These are phyloP conservation scores for Kluyveromyces siamensis DNA, from an alignment of 805 yeast species.

Conservation along the genomic window DNA sequence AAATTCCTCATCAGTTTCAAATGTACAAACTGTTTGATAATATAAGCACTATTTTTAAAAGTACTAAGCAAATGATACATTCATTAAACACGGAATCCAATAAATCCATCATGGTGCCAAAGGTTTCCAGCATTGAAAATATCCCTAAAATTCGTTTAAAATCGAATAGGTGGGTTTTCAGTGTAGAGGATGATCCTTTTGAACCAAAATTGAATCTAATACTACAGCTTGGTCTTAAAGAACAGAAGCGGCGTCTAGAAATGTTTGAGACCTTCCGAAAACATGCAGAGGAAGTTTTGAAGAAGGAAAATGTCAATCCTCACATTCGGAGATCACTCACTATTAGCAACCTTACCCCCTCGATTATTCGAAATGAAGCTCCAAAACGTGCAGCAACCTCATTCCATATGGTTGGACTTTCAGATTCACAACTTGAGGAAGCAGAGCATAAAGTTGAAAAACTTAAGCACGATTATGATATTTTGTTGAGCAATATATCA, in stretches of 20 bases:
- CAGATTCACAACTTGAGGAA: neutral
- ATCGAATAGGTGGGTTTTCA: constrained; percentile 48
- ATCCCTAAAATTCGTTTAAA: constrained; percentile 52
- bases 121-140: constrained; percentile 31
- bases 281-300: constrained; percentile 10
- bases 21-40: constrained; percentile 77
- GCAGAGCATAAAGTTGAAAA: neutral
- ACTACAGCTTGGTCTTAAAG: constrained; percentile 56
- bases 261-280: constrained; percentile 37
- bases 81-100: constrained; percentile 37
- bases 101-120: constrained; percentile 32
- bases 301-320: neutral
- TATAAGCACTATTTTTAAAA: constrained; percentile 56
- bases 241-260: constrained; percentile 52
- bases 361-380: neutral
- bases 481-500: constrained; percentile 41
- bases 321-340: neutral
- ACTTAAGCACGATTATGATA: constrained; percentile 4
- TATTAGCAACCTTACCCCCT: neutral
- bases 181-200: constrained; percentile 84
- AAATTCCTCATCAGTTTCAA: constrained; percentile 65
- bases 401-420: neutral
- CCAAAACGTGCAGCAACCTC: neutral
- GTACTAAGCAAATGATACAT: constrained; percentile 49
- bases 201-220: constrained; percentile 63